Evolutionary conservation across 257 asterid species (phyloP).

Genomic region (Verbascum thapsus): DNA sequence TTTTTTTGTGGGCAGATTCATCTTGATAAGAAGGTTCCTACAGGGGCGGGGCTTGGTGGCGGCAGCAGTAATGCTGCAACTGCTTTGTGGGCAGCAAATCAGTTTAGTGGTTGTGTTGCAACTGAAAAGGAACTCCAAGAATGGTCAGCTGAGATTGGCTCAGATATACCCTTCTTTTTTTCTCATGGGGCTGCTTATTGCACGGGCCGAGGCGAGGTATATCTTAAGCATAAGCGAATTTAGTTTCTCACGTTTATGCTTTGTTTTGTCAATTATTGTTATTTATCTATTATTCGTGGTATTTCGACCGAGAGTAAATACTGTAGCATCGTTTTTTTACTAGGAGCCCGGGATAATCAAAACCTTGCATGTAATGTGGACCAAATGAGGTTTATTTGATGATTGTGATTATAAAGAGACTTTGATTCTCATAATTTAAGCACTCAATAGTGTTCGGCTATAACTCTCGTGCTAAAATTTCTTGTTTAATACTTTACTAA

Average conservation of each 20-base stretch:
- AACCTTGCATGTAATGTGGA: no score
- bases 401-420: no score
- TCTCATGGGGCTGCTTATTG: slow-evolving; percentile 97
- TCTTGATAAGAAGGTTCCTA: slow-evolving; percentile 93
- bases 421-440: no score
- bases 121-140: slow-evolving; percentile 88
- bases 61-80: slow-evolving; percentile 99
- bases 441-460: neutral
- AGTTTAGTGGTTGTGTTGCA: slow-evolving; percentile 80
- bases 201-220: slow-evolving; percentile 95
- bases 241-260: neutral
- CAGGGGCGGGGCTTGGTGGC: slow-evolving; percentile 99
- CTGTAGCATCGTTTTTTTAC: no score
- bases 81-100: slow-evolving; percentile 99
- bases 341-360: no score
- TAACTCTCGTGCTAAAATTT: slow-evolving; percentile 12
- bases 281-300: no score
- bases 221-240: slow-evolving; percentile 18
- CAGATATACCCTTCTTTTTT: slow-evolving; percentile 94
- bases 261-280: no score
- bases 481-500: no score
- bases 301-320: no score
- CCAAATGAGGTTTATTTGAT: no score
- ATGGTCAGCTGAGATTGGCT: slow-evolving; percentile 97
- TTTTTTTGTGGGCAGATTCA: slow-evolving; percentile 57